A percentile compares a stretch with the other conserved stretches of the same genome.
Conservation (phyloP, 169 alveolate genomes). For the Babesia bigemina region DNA sequence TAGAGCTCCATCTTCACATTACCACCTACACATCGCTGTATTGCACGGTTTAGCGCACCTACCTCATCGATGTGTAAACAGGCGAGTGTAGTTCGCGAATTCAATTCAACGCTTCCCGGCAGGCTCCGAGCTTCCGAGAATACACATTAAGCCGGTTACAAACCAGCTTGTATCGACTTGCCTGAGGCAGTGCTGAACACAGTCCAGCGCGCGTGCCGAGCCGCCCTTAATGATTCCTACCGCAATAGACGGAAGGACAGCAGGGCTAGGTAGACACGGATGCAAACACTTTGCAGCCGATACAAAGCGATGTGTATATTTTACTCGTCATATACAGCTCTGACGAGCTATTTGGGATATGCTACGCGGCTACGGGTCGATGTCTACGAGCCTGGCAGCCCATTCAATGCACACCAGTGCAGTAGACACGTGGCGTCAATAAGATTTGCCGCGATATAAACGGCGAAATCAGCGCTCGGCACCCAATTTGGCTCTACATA, state of each 20-base stretch:
- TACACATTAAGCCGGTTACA: background rate
- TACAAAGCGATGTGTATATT: no score
- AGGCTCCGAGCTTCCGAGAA: constrained; percentile 4
- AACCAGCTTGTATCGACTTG: background rate
- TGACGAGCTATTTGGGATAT: background rate
- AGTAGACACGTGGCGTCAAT: background rate
- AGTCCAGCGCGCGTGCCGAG: constrained; percentile 4
- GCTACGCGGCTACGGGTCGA: background rate
- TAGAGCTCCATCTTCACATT: background rate
- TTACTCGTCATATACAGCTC: no score
- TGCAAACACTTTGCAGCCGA: no score
- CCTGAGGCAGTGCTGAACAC: constrained; percentile 10
- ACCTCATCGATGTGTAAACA: constrained; percentile 10
- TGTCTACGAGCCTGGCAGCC: background rate
- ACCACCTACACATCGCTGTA: background rate
- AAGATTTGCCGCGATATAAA: no score
- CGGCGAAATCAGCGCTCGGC: no score
- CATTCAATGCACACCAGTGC: constrained; percentile 16
- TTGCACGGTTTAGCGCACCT: background rate
- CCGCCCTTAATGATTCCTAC: background rate
- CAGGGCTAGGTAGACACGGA: no score
- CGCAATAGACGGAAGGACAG: background rate
- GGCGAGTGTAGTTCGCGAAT: background rate
- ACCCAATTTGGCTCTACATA: no score
- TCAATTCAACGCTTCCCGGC: background rate